Evolutionary conservation across 148 eudicot genomes (phyloP), one percentile per base, ranked within the genome.

Genomic region (Diospyros lotus): DNA sequence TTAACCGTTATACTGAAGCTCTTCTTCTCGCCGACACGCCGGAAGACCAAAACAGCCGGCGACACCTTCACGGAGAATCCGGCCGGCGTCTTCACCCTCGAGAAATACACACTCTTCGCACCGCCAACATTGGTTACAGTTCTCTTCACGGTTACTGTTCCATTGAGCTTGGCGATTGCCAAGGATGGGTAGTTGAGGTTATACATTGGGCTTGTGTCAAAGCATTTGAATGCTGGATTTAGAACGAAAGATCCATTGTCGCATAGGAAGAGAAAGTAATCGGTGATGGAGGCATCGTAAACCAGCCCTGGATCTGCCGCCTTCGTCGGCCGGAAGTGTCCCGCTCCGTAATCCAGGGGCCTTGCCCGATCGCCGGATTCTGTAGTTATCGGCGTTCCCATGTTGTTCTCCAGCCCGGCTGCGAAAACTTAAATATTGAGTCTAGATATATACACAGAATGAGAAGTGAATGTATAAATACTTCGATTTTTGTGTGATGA

Each of bases 1-100:
- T 81, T 75, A 3, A 93, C 85, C 11, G 87, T 89, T 39, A 93
- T 79, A 14, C 67, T 84, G 78, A 93, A 93, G 3, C 78, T 86
- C 78, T 75, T 89, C 88, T 86, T 84, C 80, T 91, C 72, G 0
- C 93, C 98, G 2, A 45, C 82, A 9, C 68, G 73, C 6, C 66
- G 83, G 68, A 93, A 93, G 28, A 15, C 11, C 77, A 91, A 58
- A 5, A 84, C 45, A 13, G 78, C 78, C 14, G 98, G 96, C 2
- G 77, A 77, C 14, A 93, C 75, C 71, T 80, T 77, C 1, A 91
- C 89, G 9, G 78, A 82, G 69, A 82, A 77, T 44, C 98, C 98
- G 62, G 2, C 28, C 7, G 98, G 98, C 15, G 87, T 83, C 60
- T 81, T 79, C 14, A 84, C 84, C 1, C 75, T 75, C 17, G 84